Conservation (phyloP, 306 rosid genomes). For the Begonia fuchsioides region DNA sequence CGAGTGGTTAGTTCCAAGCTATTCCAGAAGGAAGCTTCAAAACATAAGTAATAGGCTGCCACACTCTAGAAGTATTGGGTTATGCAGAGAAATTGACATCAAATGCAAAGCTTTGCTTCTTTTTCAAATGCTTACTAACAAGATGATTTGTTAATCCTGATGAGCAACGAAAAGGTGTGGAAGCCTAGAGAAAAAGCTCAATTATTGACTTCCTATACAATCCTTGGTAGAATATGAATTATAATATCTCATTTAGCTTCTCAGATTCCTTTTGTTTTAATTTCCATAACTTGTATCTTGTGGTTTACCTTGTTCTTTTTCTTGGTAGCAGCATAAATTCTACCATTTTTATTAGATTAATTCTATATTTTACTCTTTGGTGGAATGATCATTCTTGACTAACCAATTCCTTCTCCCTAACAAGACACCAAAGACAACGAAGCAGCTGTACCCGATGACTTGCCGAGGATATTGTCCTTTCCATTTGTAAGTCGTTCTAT, state of each 20-base stretch:
- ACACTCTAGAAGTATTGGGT: too few relatives aligned
- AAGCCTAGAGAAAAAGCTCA: too few relatives aligned
- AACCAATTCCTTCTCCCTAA: constrained; percentile 1
- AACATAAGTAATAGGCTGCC: too few relatives aligned
- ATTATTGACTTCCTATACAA: too few relatives aligned
- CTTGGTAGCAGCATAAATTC: too few relatives aligned
- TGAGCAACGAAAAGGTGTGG: too few relatives aligned
- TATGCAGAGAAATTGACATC: too few relatives aligned
- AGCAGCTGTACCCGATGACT: constrained; percentile 68
- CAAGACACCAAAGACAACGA: constrained; percentile 67
- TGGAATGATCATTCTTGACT: constrained; percentile 8
- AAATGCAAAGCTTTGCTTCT: too few relatives aligned
- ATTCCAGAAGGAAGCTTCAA: constrained; percentile 7
- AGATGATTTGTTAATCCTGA: too few relatives aligned
- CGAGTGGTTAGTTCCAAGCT: constrained; percentile 43
- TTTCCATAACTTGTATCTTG: constrained; percentile 1
- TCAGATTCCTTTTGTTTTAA: neutral
- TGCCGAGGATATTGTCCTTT: too few relatives aligned
- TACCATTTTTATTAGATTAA: neutral
- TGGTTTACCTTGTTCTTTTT: neutral
- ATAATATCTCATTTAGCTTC: neutral
- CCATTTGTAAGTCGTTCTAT: constrained; percentile 20
- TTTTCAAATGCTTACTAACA: too few relatives aligned
- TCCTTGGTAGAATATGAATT: too few relatives aligned
- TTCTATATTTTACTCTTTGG: constrained; percentile 1